phyloP scores from a whole-genome alignment of 1,284 basidiomycete genomes.

The Ustilago trichophora region DNA sequence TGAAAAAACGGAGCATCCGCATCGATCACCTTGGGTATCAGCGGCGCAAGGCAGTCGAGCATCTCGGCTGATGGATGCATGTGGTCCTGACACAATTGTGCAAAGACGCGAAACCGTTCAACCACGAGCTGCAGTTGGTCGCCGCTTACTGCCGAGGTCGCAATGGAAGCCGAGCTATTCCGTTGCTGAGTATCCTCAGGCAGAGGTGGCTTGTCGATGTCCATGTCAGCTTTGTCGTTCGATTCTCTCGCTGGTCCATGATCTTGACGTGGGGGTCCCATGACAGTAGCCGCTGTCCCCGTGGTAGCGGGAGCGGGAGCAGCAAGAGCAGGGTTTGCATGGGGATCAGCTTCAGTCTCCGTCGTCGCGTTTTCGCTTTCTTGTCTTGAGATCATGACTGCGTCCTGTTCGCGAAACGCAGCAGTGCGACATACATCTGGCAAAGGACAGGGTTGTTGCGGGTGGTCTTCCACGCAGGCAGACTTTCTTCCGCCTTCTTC shows the following conservation, averaged over 20 bases:
- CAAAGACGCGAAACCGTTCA: constrained; percentile 27
- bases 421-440: not conserved
- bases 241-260: not conserved
- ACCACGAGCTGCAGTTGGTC: constrained; percentile 34
- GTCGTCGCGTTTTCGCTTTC: not conserved
- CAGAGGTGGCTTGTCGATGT: constrained; percentile 9
- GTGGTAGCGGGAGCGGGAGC: not conserved
- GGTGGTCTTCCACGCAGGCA: constrained; percentile 6
- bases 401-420: not conserved
- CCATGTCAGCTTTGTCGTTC: constrained; percentile 7
- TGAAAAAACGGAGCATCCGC: constrained; percentile 25
- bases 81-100: constrained; percentile 30
- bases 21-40: constrained; percentile 17
- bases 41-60: constrained; percentile 14
- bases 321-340: not conserved
- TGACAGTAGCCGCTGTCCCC: not conserved
- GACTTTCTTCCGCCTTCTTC: constrained; percentile 40
- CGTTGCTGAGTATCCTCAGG: constrained; percentile 11
- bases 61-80: constrained; percentile 26
- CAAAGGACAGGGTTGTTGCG: not conserved
- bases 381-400: not conserved
- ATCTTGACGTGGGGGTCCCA: constrained; percentile 2
- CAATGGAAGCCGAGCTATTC: constrained; percentile 12
- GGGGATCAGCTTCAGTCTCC: not conserved
- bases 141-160: constrained; percentile 17